phyloP scores from a whole-genome alignment of 768 basidiomycete genomes.

The Chalciporus chontae region DNA sequence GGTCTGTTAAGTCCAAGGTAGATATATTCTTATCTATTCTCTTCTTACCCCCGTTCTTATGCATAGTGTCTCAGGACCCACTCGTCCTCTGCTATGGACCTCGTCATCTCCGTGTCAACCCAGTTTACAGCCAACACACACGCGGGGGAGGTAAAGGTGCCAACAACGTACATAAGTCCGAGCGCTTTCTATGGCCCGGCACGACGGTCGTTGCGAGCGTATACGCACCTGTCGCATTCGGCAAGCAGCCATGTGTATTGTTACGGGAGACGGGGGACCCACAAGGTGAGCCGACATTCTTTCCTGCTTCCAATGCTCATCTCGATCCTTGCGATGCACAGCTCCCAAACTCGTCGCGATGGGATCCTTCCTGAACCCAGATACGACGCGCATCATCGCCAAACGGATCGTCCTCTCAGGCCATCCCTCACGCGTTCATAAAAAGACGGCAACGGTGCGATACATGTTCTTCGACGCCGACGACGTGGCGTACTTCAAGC shows the following conservation, averaged over 20 bases:
- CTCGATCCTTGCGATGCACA: slow-evolving; percentile 20
- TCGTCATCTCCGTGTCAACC: slow-evolving; percentile 78
- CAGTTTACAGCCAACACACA: slow-evolving; percentile 89
- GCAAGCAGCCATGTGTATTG: slow-evolving; percentile 70
- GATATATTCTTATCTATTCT: slow-evolving; percentile 36
- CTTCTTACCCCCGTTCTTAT: neutral
- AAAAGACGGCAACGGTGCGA: slow-evolving; percentile 93
- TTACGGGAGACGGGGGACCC: slow-evolving; percentile 64
- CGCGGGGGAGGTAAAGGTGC: slow-evolving; percentile 85
- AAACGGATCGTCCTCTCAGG: slow-evolving; percentile 96
- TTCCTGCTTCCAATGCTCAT: no score
- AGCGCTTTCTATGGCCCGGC: slow-evolving; percentile 85
- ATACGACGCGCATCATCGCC: slow-evolving; percentile 86
- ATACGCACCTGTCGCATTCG: slow-evolving; percentile 88
- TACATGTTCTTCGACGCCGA: slow-evolving; percentile 99
- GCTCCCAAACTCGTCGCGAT: slow-evolving; percentile 84
- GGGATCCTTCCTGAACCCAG: slow-evolving; percentile 83
- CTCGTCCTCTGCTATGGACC: slow-evolving; percentile 88
- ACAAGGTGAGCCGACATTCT: slow-evolving; percentile 49
- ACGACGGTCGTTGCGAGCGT: slow-evolving; percentile 78
- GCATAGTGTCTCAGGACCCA: slow-evolving; percentile 58
- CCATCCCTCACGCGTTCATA: slow-evolving; percentile 95
- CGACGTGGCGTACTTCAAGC: slow-evolving; percentile 90
- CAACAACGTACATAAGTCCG: slow-evolving; percentile 98
- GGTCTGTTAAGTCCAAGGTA: slow-evolving; percentile 93